Base-by-base conservation (phyloP, 75 land plant species). In the Ceratopteris richardii region DNA sequence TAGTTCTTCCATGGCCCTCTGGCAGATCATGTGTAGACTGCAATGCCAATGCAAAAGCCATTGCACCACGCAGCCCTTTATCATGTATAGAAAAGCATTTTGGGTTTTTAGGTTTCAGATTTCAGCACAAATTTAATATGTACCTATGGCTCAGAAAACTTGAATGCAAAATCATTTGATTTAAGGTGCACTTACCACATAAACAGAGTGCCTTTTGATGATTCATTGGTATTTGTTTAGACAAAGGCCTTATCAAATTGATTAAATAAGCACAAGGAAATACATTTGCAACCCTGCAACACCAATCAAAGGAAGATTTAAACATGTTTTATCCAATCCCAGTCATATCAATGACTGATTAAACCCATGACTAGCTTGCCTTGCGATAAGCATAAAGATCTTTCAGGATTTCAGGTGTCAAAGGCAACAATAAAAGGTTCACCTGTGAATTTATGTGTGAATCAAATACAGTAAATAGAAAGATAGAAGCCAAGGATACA, bases 121-220 rank as follows among this genome's bases (percentile, higher is more conserved):
- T n/a, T n/a, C n/a, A n/a, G n/a, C n/a, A n/a, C n/a, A n/a, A n/a
- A n/a, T n/a, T n/a, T n/a, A n/a, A n/a, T n/a, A n/a, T n/a, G n/a
- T n/a, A n/a, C n/a, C n/a, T n/a, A n/a, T n/a, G n/a, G n/a, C n/a
- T n/a, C n/a, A n/a, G n/a, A n/a, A n/a, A n/a, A n/a, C n/a, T n/a
- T n/a, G n/a, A n/a, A n/a, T n/a, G n/a, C n/a, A n/a, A 27, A 39
- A 53, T 44, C 7, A 58, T 20, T 36, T 57, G 22, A 33, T 0
- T 28, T 6, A 29, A 52, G 53, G 7, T 16, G 22, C 21, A 47
- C 93, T 78, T 62, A 94, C 98, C 98, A 73, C 96, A 75, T 37
- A 80, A 94, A 80, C 95, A 94, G 70, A 94, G 98, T 57, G 98
- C 96, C 54, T 94, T 86, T 50, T 94, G 98, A 71, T 94, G 90